Percentiles rank a stretch among this genome's conserved stretches.
phyloP scores from a whole-genome alignment of 2,329 filamentous ascomycete genomes.

The Diaporthe sp. region DNA sequence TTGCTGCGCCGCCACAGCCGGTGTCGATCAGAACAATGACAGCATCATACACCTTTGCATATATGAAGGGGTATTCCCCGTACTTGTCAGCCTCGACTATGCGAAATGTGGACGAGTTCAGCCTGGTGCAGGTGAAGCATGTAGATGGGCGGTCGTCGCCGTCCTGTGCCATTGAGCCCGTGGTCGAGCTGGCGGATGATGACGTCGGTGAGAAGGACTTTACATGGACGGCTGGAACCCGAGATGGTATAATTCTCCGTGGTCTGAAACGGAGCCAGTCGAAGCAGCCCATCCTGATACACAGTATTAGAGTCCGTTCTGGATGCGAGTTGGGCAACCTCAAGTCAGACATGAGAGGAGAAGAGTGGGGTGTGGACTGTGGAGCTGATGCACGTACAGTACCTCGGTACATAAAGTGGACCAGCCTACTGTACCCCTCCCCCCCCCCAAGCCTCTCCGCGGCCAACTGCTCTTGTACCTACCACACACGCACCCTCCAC shows the following conservation, averaged over 20 bases:
- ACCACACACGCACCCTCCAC: no score
- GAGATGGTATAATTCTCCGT: background rate
- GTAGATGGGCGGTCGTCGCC: background rate
- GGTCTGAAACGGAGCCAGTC: background rate
- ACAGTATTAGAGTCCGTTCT: no score
- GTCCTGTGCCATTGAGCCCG: background rate
- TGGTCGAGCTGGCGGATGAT: background rate
- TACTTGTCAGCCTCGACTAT: constrained; percentile 55
- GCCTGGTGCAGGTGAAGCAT: constrained; percentile 35
- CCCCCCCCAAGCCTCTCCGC: no score
- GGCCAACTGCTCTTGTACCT: background rate
- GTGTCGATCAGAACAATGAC: constrained; percentile 55
- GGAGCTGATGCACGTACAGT: no score
- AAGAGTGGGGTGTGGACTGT: background rate
- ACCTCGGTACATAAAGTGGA: no score
- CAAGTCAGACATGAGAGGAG: background rate
- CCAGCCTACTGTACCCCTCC: no score
- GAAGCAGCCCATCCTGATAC: constrained; percentile 4
- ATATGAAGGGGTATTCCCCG: constrained; percentile 56
- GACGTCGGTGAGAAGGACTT: background rate
- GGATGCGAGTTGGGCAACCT: background rate
- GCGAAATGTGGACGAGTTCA: constrained; percentile 56
- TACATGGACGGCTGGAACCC: no score
- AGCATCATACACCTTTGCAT: constrained; percentile 52
- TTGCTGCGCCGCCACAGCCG: constrained; percentile 52